phyloP scores from a whole-genome alignment of 176 grass and related monocot species.

The Tuctoria greenei region DNA sequence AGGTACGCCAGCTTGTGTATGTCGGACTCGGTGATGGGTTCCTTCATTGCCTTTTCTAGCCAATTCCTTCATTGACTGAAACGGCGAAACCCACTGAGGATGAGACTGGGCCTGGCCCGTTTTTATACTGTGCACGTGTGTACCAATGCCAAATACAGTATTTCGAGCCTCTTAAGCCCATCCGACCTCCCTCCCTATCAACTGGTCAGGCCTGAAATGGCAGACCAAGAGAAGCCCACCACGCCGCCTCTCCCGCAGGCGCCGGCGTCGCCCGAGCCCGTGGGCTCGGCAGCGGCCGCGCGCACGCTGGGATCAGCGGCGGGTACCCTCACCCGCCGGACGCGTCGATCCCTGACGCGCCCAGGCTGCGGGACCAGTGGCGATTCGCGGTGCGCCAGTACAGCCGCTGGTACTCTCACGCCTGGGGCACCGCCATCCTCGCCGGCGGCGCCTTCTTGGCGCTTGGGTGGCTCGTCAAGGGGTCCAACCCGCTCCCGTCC shows the following conservation, averaged over 20 bases:
- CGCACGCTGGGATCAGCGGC: background rate
- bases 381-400: constrained; percentile 79
- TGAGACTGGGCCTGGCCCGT: background rate
- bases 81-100: too few species aligned
- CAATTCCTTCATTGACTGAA: too few species aligned
- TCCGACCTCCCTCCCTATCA: background rate
- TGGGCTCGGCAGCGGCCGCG: background rate
- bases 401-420: constrained; percentile 92
- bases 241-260: constrained; percentile 10
- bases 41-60: too few species aligned
- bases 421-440: constrained; percentile 94
- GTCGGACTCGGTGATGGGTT: too few species aligned
- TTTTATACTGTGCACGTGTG: background rate
- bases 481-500: constrained; percentile 82
- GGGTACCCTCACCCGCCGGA: constrained; percentile 77
- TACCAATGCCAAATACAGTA: too few species aligned
- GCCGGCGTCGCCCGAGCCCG: background rate
- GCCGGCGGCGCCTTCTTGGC: constrained; percentile 70
- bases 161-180: constrained; percentile 1
- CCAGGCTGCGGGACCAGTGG: constrained; percentile 87
- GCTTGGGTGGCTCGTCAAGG: constrained; percentile 74
- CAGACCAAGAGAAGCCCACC: constrained; percentile 44
- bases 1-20: too few species aligned
- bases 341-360: constrained; percentile 54
- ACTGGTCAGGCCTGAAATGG: constrained; percentile 20